A percentile compares a stretch with the other conserved stretches of the same genome.
Conservation (phyloP, 495 filamentous ascomycete genomes). For the Daldinia vernicosa region DNA sequence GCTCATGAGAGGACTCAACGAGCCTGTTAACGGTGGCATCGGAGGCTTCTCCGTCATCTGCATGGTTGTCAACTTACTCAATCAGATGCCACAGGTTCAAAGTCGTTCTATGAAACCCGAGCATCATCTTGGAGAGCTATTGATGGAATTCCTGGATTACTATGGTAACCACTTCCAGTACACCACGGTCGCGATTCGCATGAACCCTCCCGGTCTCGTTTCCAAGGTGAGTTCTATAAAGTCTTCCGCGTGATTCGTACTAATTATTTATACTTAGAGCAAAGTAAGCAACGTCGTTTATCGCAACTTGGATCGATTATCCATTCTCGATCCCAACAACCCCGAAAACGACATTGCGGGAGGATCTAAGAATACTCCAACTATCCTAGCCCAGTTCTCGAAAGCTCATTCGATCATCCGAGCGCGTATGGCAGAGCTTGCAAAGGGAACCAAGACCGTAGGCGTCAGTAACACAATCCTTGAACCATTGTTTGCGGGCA, state of each 20-base stretch:
- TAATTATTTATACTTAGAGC: conserved; percentile 44
- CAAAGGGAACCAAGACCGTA: conserved; percentile 29
- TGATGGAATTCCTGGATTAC: conserved; percentile 86
- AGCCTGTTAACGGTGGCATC: conserved; percentile 88
- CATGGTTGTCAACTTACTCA: conserved; percentile 85
- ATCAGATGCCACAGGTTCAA: conserved; percentile 75
- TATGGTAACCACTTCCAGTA: conserved; percentile 85
- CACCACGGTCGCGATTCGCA: conserved; percentile 69
- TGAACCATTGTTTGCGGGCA: conserved; percentile 70
- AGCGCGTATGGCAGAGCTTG: conserved; percentile 61
- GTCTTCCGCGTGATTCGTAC: background rate
- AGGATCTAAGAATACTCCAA: conserved; percentile 70
- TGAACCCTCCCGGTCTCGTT: conserved; percentile 74
- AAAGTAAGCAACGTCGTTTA: conserved; percentile 51
- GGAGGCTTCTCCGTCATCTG: conserved; percentile 95
- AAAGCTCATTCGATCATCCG: conserved; percentile 67
- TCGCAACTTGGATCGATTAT: conserved; percentile 65
- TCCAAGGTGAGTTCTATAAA: conserved; percentile 69
- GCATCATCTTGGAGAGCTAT: conserved; percentile 75
- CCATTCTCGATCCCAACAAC: conserved; percentile 90
- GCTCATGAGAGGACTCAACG: conserved; percentile 86
- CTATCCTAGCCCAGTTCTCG: conserved; percentile 71
- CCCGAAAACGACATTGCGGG: conserved; percentile 84
- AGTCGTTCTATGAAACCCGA: conserved; percentile 63
- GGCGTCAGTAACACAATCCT: conserved; percentile 65